phyloP scores from a whole-genome alignment of 768 basidiomycete species.

The Xerocomus brunneocitrinus region DNA sequence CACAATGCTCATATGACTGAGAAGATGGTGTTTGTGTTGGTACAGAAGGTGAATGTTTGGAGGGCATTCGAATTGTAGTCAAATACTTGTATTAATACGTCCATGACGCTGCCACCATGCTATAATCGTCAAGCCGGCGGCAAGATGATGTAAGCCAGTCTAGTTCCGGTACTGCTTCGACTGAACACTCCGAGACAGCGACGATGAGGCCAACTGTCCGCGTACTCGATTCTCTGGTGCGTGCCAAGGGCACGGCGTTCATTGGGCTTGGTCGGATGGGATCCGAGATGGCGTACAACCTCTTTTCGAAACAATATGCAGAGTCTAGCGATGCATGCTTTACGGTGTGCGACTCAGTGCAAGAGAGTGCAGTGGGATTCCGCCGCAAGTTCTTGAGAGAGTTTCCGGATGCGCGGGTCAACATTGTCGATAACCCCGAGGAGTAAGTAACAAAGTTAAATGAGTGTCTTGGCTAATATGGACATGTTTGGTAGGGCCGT shows the following conservation, averaged over 20 bases:
- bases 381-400: conserved; percentile 47
- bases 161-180: too few relatives aligned
- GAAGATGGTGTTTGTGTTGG: too few relatives aligned
- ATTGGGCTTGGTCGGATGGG: conserved; percentile 90
- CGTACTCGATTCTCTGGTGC: conserved; percentile 34
- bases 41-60: too few relatives aligned
- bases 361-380: conserved; percentile 55
- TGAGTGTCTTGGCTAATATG: conserved; percentile 6
- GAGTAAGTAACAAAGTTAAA: conserved; percentile 49
- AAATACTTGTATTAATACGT: too few relatives aligned
- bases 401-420: conserved; percentile 57
- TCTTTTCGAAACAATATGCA: conserved; percentile 71
- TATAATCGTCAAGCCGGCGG: too few relatives aligned
- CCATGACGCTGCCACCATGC: too few relatives aligned
- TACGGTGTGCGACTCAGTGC: conserved; percentile 74
- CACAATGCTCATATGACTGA: too few relatives aligned
- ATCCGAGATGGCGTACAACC: conserved; percentile 79
- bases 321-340: conserved; percentile 52
- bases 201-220: conserved; percentile 51
- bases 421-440: conserved; percentile 58
- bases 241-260: conserved; percentile 61
- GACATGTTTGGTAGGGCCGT: conserved; percentile 47
- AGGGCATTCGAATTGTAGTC: too few relatives aligned
- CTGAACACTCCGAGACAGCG: neutral
- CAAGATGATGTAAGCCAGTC: too few relatives aligned